These are phyloP conservation scores for Colletotrichum incanum DNA, from an alignment of 2,329 filamentous ascomycete species.

Conservation along the genomic window DNA sequence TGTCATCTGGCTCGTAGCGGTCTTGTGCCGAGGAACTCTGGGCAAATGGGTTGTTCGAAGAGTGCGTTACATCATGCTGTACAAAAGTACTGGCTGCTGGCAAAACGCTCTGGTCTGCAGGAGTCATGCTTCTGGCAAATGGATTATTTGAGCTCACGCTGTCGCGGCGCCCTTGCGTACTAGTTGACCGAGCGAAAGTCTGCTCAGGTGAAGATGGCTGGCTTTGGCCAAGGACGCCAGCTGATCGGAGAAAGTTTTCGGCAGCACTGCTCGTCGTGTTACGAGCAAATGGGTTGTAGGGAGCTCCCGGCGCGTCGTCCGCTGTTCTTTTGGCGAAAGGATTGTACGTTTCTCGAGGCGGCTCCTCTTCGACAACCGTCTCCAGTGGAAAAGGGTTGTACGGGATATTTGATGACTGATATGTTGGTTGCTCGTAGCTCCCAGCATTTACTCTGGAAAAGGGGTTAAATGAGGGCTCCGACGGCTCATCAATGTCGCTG, in stretches of 20 bases:
- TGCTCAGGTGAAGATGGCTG: conserved; percentile 16
- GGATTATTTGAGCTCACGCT: conserved; percentile 17
- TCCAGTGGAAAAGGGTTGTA: conserved; percentile 30
- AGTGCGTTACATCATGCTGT: neutral
- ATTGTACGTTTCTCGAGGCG: neutral
- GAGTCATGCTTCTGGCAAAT: conserved; percentile 30
- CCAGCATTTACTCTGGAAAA: conserved; percentile 12
- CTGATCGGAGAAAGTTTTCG: conserved; percentile 29
- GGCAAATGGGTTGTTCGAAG: conserved; percentile 19
- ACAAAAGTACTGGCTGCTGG: neutral
- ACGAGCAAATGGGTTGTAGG: conserved; percentile 23
- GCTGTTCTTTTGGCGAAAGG: neutral
- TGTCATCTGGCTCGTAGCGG: neutral
- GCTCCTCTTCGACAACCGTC: neutral
- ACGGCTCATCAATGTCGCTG: conserved; percentile 5
- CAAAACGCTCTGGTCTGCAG: conserved; percentile 3
- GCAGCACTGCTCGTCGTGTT: conserved; percentile 27
- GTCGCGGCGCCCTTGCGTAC: conserved; percentile 9
- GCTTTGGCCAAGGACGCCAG: conserved; percentile 9
- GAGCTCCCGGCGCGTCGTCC: neutral
- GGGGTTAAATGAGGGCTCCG: conserved; percentile 17
- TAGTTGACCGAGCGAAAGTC: conserved; percentile 20
- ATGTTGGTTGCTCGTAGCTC: neutral
- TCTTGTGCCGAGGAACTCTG: neutral
- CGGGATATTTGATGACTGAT: conserved; percentile 9